Base-by-base conservation (phyloP, 805 yeast species). In the Wickerhamomyces chambardii region DNA sequence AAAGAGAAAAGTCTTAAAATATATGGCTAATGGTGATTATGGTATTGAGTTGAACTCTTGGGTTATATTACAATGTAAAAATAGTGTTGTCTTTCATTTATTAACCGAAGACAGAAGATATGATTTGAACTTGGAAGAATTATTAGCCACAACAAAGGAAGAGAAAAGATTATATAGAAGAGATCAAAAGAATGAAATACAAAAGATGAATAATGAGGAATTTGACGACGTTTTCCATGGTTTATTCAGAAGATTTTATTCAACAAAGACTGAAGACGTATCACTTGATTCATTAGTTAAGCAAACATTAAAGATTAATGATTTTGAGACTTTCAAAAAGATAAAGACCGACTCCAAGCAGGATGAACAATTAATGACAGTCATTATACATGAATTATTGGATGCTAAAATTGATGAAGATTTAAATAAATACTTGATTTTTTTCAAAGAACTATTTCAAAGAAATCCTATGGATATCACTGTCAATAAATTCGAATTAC, bases 61-160 rank as follows among this genome's bases (percentile, higher is more conserved):
- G 97, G 75, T 84, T 17, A 75, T 84, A 71, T 63, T 87, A 32
- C 86, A 85, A 46, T 70, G 85, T 33, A 63, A 67, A 19, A 81
- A 78, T 40, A 74, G 75, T 28, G 70, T 86, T 4, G 71, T 66
- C 36, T 68, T 89, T 24, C 95, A 89, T 56, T 56, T 89, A 15
- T 58, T 89, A 48, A 84, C 95, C 1, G 64, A 67, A 5, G 78
- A 75, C 29, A 73, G 90, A 54, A 66, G 97, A 39, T 52, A 56
- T 15, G 78, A 73, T 38, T 59, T 90, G 43, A 75, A 84, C 47
- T 64, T 89, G 50, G 95, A 86, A 53, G 63, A 68, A 17, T 50
- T 86, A 30, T 86, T 24, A 14, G 65, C 70, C 22, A 56, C 59
- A 12, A 58, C 59, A 17, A 30, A 12, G 42, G 41, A 5, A 63